Evolutionary conservation across 2,329 filamentous ascomycete species (phyloP).

Genomic region (Verticillium tricorpus): DNA sequence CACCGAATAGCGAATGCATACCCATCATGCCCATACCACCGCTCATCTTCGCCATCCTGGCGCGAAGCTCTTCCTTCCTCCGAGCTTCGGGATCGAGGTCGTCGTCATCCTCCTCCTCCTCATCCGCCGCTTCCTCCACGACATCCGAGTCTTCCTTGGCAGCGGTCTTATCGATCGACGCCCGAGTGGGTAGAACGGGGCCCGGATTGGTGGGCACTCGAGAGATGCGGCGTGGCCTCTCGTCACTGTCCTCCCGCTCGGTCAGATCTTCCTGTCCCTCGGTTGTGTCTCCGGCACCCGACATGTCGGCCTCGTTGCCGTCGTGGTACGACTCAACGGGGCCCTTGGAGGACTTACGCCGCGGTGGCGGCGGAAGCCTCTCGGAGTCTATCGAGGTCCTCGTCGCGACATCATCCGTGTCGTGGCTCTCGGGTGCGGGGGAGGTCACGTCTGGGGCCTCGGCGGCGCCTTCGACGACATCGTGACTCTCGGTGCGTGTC

Average conservation of each 20-base stretch:
- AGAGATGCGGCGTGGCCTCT: conserved; percentile 35
- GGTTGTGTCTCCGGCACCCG: conserved; percentile 59
- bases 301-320: conserved; percentile 62
- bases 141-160: conserved; percentile 31
- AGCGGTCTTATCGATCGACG: conserved; percentile 22
- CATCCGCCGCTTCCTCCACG: conserved; percentile 52
- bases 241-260: conserved; percentile 72
- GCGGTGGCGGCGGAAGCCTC: conserved; percentile 34
- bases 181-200: conserved; percentile 16
- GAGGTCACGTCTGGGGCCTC: neutral
- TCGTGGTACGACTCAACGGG: conserved; percentile 44
- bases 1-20: conserved; percentile 89
- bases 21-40: conserved; percentile 99
- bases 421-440: neutral
- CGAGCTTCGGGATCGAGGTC: conserved; percentile 84
- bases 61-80: conserved; percentile 81
- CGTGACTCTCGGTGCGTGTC: conserved; percentile 52
- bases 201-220: conserved; percentile 30
- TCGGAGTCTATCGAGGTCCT: conserved; percentile 47
- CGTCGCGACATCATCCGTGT: neutral
- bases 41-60: conserved; percentile 98
- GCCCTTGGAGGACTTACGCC: conserved; percentile 49
- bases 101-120: conserved; percentile 71
- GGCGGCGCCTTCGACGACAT: conserved; percentile 21
- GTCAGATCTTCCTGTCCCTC: conserved; percentile 58